These are phyloP conservation scores for Suillus bovinus DNA, from an alignment of 768 basidiomycete species.

Conservation along the genomic window DNA sequence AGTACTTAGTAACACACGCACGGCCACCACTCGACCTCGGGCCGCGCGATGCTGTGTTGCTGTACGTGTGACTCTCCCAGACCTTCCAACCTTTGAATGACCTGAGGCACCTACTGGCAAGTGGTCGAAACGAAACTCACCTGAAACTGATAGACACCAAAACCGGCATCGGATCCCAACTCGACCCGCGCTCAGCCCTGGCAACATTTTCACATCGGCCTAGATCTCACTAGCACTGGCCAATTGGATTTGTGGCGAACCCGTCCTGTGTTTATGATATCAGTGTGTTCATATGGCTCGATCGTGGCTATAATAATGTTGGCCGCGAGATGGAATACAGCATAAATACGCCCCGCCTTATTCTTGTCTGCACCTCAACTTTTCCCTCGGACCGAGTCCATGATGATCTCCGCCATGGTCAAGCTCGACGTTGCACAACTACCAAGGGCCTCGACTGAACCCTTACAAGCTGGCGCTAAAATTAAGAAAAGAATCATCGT, in stretches of 20 bases:
- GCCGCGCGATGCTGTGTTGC: no score
- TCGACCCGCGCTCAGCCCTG: not conserved
- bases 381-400: not conserved
- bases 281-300: not conserved
- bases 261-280: conserved; percentile 5
- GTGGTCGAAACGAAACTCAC: not conserved
- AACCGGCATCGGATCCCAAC: not conserved
- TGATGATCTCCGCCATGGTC: conserved; percentile 16
- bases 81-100: no score
- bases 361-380: conserved; percentile 3
- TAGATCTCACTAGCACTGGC: no score
- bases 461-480: conserved; percentile 8
- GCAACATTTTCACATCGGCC: not conserved
- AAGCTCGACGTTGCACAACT: conserved; percentile 7
- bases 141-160: not conserved
- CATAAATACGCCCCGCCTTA: conserved; percentile 27
- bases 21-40: no score
- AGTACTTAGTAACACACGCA: not conserved
- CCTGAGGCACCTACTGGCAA: no score
- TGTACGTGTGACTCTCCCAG: no score
- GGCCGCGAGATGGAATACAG: conserved; percentile 4
- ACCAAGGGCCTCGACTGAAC: conserved; percentile 3
- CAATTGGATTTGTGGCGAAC: not conserved
- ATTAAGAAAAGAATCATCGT: conserved; percentile 63
- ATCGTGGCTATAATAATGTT: not conserved